Evolutionary conservation across 148 eudicot genomes (phyloP), one percentile per base, ranked within the genome.

Genomic region (Vaccinium macrocarpon): DNA sequence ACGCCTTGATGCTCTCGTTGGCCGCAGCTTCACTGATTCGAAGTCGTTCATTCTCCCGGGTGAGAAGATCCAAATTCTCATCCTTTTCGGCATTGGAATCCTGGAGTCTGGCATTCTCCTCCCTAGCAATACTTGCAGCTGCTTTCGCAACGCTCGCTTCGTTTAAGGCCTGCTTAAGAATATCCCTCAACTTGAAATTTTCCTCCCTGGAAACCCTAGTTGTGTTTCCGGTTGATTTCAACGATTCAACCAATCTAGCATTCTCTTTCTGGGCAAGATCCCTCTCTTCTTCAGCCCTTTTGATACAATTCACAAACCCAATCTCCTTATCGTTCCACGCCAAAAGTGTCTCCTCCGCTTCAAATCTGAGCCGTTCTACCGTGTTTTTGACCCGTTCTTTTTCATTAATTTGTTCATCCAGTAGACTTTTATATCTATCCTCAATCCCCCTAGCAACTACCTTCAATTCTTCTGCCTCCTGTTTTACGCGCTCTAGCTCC

Each of bases 71-170:
- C 4, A 97, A 57, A 23, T 91, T 91, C 82, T 90, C 94, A 19
- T 95, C 98, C 81, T 93, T 97, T 76, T 92, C 94, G 0, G 80
- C 77, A 12, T 91, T 86, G 38, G 88, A 81, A 68, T 95, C 95
- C 81, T 92, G 88, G 35, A 97, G 92, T 29, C 82, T 76, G 16
- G 92, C 89, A 85, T 93, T 97, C 83, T 97, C 98, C 1, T 72
- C 87, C 81, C 88, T 87, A 32, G 98, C 99, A 27, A 93, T 88
- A 51, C 84, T 86, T 8, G 99, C 92, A 48, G 98, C 98, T 84
- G 94, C 99, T 87, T 91, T 94, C 18, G 98, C 98, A n/a, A 90
- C 97, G 80, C 89, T 90, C 11, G 97, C 91, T 82, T 97, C 98
- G 50, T 91, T 92, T 1, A 95, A 72, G 15, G 97, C 95, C 85